Conservation (phyloP, 306 rosid genomes). For the Ormosia emarginata region DNA sequence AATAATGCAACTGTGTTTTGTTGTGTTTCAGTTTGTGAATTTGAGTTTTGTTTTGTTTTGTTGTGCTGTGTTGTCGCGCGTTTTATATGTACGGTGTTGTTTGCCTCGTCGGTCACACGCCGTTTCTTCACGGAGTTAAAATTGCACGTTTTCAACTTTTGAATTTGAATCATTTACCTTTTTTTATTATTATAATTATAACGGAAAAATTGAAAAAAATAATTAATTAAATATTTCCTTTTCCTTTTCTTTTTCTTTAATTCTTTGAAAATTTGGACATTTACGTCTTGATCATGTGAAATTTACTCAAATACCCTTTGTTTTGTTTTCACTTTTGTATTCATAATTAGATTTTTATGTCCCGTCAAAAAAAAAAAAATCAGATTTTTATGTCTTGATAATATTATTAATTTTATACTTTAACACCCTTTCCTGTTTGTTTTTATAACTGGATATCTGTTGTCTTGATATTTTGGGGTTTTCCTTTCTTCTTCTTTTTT, state of each 20-base stretch:
- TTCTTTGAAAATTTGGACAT: no score
- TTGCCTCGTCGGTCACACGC: constrained; percentile 59
- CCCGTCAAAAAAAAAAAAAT: no score
- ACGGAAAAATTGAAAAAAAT: no score
- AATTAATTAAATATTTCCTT: no score
- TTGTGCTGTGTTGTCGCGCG: constrained; percentile 21
- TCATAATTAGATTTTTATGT: no score
- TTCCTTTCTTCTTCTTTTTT: no score
- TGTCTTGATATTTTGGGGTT: no score
- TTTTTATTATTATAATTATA: not conserved
- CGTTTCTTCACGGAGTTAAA: constrained; percentile 55
- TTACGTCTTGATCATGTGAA: not conserved
- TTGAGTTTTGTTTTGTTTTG: constrained; percentile 14
- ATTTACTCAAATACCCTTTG: not conserved
- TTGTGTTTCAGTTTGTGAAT: not conserved
- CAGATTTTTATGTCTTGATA: not conserved
- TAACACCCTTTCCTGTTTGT: not conserved
- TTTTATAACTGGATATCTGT: not conserved
- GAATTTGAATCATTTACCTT: constrained; percentile 11
- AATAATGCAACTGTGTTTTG: constrained; percentile 17
- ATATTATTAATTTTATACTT: no score
- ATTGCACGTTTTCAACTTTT: not conserved
- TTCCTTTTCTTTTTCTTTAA: no score
- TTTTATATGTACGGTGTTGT: constrained; percentile 26
- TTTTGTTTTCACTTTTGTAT: no score